These are phyloP conservation scores for Phycomyces blakesleeanus DNA, from an alignment of 192 early-diverging fungal genomes.

Conservation along the genomic window DNA sequence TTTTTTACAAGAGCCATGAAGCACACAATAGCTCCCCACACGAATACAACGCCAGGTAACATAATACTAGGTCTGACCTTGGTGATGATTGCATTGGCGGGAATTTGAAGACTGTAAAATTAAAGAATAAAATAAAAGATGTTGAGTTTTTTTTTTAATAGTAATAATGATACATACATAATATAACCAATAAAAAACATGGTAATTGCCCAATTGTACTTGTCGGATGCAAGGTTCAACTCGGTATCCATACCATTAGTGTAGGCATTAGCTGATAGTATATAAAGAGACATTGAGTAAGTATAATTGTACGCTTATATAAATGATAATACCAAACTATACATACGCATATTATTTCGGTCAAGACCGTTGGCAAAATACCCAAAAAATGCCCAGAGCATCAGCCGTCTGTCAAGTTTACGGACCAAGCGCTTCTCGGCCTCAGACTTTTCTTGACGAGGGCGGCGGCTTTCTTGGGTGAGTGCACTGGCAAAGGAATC, in stretches of 20 bases:
- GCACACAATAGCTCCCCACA: conserved; percentile 25
- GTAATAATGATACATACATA: conserved; percentile 6
- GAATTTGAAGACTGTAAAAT: conserved; percentile 19
- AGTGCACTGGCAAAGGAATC: not conserved
- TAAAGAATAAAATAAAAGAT: conserved; percentile 8
- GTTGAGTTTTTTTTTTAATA: conserved; percentile 16
- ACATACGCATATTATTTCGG: conserved; percentile 33
- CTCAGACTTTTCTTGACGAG: not conserved
- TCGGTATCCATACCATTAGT: conserved; percentile 39
- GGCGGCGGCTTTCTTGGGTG: not conserved
- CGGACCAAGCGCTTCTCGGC: conserved; percentile 19
- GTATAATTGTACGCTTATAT: no score
- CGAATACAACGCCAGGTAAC: conserved; percentile 18
- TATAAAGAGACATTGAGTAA: not conserved
- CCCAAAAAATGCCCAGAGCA: conserved; percentile 32
- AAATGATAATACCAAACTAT: not conserved
- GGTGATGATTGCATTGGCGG: conserved; percentile 24
- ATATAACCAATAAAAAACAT: conserved; percentile 63
- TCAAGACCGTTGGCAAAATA: conserved; percentile 38
- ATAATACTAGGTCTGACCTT: conserved; percentile 24
- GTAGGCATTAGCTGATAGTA: conserved; percentile 27
- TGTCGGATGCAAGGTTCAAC: conserved; percentile 29
- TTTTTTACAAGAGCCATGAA: conserved; percentile 26
- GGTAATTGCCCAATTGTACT: conserved; percentile 60
- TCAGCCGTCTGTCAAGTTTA: conserved; percentile 25